Percentiles rank a stretch among this genome's conserved stretches.
These are phyloP conservation scores for Podila epigama DNA, from an alignment of 192 early-diverging fungal species.

Conservation along the genomic window DNA sequence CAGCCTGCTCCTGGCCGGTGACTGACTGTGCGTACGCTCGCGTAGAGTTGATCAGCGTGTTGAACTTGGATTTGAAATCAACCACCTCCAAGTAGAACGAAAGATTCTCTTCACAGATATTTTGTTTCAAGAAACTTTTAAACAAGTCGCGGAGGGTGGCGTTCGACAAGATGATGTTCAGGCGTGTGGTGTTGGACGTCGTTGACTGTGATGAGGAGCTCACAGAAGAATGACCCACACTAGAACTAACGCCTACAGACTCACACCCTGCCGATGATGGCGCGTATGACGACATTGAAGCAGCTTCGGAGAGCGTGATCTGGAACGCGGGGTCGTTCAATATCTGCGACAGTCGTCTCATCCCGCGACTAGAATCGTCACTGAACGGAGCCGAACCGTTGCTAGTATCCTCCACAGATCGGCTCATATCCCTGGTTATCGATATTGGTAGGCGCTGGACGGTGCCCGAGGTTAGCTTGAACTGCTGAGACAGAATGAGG, in stretches of 20 bases:
- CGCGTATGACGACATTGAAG: conserved; percentile 18
- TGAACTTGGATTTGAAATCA: conserved; percentile 55
- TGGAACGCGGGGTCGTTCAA: conserved; percentile 42
- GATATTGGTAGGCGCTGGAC: background rate
- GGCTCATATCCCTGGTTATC: background rate
- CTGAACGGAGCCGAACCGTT: background rate
- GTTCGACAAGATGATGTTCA: conserved; percentile 69
- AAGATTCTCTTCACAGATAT: conserved; percentile 78
- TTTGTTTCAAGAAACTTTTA: conserved; percentile 68
- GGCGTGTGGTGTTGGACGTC: conserved; percentile 61
- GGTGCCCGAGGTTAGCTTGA: background rate
- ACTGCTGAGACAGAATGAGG: background rate
- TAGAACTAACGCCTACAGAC: conserved; percentile 2
- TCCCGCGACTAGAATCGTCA: background rate
- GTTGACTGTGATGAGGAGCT: conserved; percentile 16
- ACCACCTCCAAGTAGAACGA: conserved; percentile 72
- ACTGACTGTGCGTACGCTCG: conserved; percentile 7
- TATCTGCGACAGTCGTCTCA: conserved; percentile 33
- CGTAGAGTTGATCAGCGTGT: conserved; percentile 20
- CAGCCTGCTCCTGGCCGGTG: conserved; percentile 8
- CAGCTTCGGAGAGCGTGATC: conserved; percentile 13
- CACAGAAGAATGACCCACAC: background rate
- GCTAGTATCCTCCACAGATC: background rate
- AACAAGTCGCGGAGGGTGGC: conserved; percentile 61
- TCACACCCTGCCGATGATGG: conserved; percentile 25